Percentiles rank a stretch among this genome's conserved stretches.
Evolutionary conservation across 2,329 filamentous ascomycete species (phyloP).

Genomic region (Fusarium algeriense): DNA sequence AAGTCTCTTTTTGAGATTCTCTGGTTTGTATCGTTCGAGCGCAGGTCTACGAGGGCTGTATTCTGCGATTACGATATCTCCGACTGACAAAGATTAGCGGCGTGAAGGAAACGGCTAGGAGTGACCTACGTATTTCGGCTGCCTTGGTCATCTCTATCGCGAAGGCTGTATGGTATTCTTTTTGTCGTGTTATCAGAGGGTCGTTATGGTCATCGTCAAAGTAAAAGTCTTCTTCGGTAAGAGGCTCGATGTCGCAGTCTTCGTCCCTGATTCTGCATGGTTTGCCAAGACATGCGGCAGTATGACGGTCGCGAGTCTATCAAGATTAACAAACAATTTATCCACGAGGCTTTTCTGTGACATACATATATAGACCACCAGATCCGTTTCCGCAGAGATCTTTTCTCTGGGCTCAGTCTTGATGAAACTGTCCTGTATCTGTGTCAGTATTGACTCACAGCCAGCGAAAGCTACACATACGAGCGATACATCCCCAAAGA

Average conservation of each 20-base stretch:
- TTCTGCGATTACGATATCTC: constrained; percentile 36
- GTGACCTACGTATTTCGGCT: constrained; percentile 19
- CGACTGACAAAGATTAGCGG: constrained; percentile 3
- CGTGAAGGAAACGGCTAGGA: accelerated
- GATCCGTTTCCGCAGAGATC: constrained; percentile 26
- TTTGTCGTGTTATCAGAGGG: constrained; percentile 4
- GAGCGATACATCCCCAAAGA: constrained; percentile 38
- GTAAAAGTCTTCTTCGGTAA: constrained; percentile 17
- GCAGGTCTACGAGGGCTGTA: constrained; percentile 31
- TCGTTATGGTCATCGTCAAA: constrained; percentile 18
- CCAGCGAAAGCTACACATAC: neutral
- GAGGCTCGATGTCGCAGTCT: constrained; percentile 35
- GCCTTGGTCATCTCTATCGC: constrained; percentile 23
- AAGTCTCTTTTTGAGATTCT: neutral
- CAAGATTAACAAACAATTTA: accelerated
- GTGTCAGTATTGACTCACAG: accelerated
- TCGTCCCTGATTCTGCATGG: constrained; percentile 40
- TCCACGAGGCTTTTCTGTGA: accelerated
- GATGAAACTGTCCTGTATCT: neutral
- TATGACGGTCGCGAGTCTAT: constrained; percentile 34
- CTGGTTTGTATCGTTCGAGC: neutral
- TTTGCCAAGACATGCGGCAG: constrained; percentile 27
- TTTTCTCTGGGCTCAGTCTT: neutral
- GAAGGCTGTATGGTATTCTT: constrained; percentile 27
- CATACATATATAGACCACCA: constrained; percentile 43